phyloP scores from a whole-genome alignment of 306 rosid species.

The Cicer cuneatum region DNA sequence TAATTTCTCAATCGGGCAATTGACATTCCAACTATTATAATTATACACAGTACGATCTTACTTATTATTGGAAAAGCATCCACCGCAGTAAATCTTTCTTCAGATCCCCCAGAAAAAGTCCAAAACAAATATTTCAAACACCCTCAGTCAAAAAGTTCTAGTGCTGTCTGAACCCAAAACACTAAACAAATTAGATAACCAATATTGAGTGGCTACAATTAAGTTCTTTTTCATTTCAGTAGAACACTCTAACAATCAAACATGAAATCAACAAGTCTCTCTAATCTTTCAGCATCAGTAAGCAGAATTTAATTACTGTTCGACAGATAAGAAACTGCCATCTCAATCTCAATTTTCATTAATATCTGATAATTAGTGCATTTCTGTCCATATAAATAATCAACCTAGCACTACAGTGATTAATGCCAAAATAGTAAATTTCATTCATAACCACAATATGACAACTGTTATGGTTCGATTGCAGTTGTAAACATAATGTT shows the following conservation, averaged over 20 bases:
- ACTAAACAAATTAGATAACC: conserved; percentile 4
- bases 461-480: conserved; percentile 11
- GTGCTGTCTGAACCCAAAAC: conserved; percentile 10
- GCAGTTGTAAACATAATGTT: not conserved
- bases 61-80: conserved; percentile 11
- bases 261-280: not conserved
- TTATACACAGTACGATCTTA: conserved; percentile 18
- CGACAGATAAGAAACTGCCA: conserved; percentile 31
- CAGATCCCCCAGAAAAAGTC: conserved; percentile 1
- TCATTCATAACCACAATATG: conserved; percentile 5
- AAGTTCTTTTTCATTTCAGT: conserved; percentile 3
- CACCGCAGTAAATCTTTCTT: conserved; percentile 11
- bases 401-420: conserved; percentile 9
- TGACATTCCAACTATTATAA: conserved; percentile 23
- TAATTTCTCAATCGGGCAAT: conserved; percentile 18
- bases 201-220: conserved; percentile 18
- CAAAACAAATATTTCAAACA: not conserved
- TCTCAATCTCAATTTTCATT: conserved; percentile 23
- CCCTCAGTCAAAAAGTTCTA: not conserved
- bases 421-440: conserved; percentile 16
- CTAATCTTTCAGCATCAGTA: not conserved
- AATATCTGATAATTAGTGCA: not conserved
- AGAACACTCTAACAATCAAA: conserved; percentile 22
- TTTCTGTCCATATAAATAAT: conserved; percentile 15
- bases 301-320: not conserved